Percentiles rank a stretch among this genome's conserved stretches.
Evolutionary conservation across 139 green algal genomes (phyloP).

Genomic region (Desmodesmus armatus): DNA sequence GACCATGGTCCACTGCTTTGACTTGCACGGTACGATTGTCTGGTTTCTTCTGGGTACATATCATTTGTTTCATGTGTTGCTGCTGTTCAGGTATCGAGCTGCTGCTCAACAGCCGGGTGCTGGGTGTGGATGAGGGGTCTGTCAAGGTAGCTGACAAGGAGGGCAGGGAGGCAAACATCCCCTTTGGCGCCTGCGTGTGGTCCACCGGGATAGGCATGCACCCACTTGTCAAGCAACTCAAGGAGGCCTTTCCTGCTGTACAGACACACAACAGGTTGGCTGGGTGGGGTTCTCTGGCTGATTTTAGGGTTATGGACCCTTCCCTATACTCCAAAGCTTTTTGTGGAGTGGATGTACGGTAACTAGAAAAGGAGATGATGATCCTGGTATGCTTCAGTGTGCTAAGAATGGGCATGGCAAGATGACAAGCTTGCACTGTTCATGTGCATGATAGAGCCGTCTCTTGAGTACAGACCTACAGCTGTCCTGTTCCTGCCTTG

Average conservation of each 20-base stretch:
- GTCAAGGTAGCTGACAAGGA: slow-evolving; percentile 69
- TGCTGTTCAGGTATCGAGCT: slow-evolving; percentile 69
- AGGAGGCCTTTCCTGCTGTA: slow-evolving; percentile 67
- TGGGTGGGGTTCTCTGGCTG: too few relatives aligned
- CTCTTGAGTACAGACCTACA: too few relatives aligned
- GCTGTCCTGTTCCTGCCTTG: not conserved
- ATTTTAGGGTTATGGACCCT: too few relatives aligned
- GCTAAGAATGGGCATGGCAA: too few relatives aligned
- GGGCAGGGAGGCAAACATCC: slow-evolving; percentile 57
- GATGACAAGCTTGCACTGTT: too few relatives aligned
- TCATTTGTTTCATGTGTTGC: too few relatives aligned
- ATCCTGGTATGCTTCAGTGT: too few relatives aligned
- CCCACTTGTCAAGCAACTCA: slow-evolving; percentile 85
- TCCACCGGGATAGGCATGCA: slow-evolving; percentile 91
- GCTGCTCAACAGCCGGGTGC: slow-evolving; percentile 83
- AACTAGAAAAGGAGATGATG: too few relatives aligned
- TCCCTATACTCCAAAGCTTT: too few relatives aligned
- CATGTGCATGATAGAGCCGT: not conserved
- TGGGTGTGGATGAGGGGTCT: slow-evolving; percentile 55
- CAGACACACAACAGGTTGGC: slow-evolving; percentile 90
- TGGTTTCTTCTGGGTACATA: not conserved
- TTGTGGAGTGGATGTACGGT: too few relatives aligned
- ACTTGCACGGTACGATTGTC: too few relatives aligned
- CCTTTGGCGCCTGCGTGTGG: slow-evolving; percentile 93
- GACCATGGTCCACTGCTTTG: too few relatives aligned